A percentile compares a stretch with the other conserved stretches of the same genome.
phyloP scores from a whole-genome alignment of 768 basidiomycete species.

The Calocera cornea region DNA sequence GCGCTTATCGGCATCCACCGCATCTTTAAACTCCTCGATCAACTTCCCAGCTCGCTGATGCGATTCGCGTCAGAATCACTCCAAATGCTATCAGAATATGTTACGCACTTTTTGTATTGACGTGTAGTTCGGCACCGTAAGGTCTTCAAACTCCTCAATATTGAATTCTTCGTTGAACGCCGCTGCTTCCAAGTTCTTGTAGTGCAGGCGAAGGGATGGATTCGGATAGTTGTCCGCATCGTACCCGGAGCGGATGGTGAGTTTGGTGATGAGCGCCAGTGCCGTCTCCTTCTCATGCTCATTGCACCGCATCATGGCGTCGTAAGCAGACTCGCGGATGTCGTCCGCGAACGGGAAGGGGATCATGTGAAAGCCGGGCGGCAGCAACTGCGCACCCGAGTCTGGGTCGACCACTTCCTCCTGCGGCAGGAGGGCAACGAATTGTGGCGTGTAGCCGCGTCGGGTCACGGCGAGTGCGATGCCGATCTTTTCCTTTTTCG shows the following conservation, averaged over 20 bases:
- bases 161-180: slow-evolving; percentile 89
- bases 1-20: slow-evolving; percentile 54
- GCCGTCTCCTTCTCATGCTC: slow-evolving; percentile 56
- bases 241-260: slow-evolving; percentile 71
- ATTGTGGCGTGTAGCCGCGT: slow-evolving; percentile 57
- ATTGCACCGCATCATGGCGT: slow-evolving; percentile 49
- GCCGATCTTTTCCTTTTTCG: slow-evolving; percentile 68
- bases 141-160: slow-evolving; percentile 60
- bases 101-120: slow-evolving; percentile 61
- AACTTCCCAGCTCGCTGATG: slow-evolving; percentile 51
- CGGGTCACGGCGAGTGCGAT: slow-evolving; percentile 58
- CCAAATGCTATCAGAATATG: not conserved
- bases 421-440: slow-evolving; percentile 83
- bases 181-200: slow-evolving; percentile 77
- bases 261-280: slow-evolving; percentile 58
- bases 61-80: not conserved
- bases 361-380: slow-evolving; percentile 86
- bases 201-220: slow-evolving; percentile 71
- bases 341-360: slow-evolving; percentile 93
- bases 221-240: slow-evolving; percentile 39
- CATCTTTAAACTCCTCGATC: slow-evolving; percentile 58
- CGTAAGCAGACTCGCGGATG: slow-evolving; percentile 63
- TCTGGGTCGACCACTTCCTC: slow-evolving; percentile 51
- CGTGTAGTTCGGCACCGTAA: slow-evolving; percentile 62
- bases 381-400: slow-evolving; percentile 56